Evolutionary conservation across 768 basidiomycete species (phyloP), one percentile per base, ranked within the genome.

Genomic region (Mrakia gelida): DNA sequence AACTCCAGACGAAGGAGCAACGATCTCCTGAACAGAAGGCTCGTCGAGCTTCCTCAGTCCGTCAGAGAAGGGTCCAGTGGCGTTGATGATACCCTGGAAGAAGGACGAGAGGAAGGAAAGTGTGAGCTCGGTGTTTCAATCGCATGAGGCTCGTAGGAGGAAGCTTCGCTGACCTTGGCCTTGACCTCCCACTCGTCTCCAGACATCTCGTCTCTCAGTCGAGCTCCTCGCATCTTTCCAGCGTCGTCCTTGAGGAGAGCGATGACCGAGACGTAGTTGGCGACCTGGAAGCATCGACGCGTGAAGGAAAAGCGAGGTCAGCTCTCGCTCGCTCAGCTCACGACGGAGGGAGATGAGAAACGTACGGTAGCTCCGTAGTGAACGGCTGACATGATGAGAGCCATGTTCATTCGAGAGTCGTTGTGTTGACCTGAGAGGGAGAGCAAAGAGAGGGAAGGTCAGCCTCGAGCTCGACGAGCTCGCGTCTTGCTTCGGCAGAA

Each of bases 321-420:
- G 71, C 71, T 62, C 21, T 2, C 6, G 13, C 15, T 30, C 34
- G 1, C 21, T 21, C 16, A 18, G 13, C 54, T 26, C 28, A 56
- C 3, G 54, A 13, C 0, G 3, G 74, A 16, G 63, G 41, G 18
- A 13, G 23, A 23, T 30, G 9, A n/a, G 21, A 41, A 9, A 73
- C 72, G 8, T n/a, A 61, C 72, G 43, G 59, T 59, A n/a, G 59
- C 59, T 59, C 95, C 95, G 73, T 92, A 89, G 82, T 94, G 92
- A 63, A 98, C 93, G 7, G 96, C 97, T 26, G 92, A 97, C 90
- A 98, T 90, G 82, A 96, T 88, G 45, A 99, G 87, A 0, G 96
- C 94, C 75, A 96, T 89, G 86, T 99, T 99, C 97, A 98, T 99
- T 21, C 96, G 89, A 1, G 96, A 92, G 82, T 99, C 97, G 82